A percentile compares a stretch with the other conserved stretches of the same genome.
Evolutionary conservation across 2,329 filamentous ascomycete species (phyloP).

Genomic region (Paradendryphiella salina): DNA sequence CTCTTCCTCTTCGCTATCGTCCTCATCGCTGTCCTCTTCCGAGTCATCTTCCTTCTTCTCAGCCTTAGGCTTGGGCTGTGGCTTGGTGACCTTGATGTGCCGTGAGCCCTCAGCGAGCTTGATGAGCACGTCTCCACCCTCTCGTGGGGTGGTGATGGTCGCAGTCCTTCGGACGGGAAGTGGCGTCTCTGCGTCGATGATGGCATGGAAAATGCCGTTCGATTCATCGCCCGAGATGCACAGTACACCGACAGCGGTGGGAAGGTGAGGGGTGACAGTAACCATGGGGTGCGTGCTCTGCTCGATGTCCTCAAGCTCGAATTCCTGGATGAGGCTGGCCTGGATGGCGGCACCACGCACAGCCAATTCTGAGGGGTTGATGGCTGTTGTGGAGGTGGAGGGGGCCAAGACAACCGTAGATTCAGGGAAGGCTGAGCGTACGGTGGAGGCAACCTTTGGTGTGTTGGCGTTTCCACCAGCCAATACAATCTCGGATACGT

Average conservation of each 20-base stretch:
- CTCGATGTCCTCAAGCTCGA: constrained; percentile 89
- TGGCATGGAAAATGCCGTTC: constrained; percentile 73
- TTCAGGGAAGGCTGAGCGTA: constrained; percentile 78
- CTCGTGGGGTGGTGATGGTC: constrained; percentile 73
- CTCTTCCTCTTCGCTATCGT: constrained; percentile 71
- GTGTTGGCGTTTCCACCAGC: constrained; percentile 91
- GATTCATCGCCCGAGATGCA: constrained; percentile 62
- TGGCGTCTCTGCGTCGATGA: constrained; percentile 84
- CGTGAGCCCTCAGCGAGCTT: constrained; percentile 85
- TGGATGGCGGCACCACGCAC: constrained; percentile 93
- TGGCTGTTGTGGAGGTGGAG: constrained; percentile 72
- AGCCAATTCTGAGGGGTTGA: constrained; percentile 91
- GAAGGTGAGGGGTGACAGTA: constrained; percentile 88
- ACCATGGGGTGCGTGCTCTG: constrained; percentile 95
- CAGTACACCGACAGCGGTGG: constrained; percentile 85
- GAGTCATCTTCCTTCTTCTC: constrained; percentile 64
- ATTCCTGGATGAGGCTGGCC: constrained; percentile 91
- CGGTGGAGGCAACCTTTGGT: constrained; percentile 83
- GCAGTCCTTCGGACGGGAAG: constrained; percentile 85
- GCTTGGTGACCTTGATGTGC: constrained; percentile 91
- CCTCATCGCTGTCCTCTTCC: constrained; percentile 64
- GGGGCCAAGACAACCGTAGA: constrained; percentile 79
- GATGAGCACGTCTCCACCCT: constrained; percentile 84
- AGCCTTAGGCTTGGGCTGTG: constrained; percentile 74
- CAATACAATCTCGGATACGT: constrained; percentile 93